These are phyloP conservation scores for Exophiala bonariae DNA, from an alignment of 2,329 filamentous ascomycete genomes.

Conservation along the genomic window DNA sequence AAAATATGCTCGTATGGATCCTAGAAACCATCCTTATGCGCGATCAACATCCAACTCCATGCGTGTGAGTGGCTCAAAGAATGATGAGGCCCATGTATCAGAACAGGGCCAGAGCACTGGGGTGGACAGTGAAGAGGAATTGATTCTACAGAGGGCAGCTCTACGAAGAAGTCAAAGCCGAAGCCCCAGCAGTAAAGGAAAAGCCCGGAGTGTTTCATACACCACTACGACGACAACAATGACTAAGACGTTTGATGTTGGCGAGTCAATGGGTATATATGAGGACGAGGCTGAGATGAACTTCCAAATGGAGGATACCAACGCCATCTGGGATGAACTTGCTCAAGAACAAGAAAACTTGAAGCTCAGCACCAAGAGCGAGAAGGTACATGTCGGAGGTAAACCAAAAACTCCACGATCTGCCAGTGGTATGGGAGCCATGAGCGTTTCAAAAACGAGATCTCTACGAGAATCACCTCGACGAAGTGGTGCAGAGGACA, in stretches of 20 bases:
- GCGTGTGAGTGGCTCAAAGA: constrained; percentile 16
- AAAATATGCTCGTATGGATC: constrained; percentile 77
- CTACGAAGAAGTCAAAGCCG: constrained; percentile 47
- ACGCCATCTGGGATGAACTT: constrained; percentile 28
- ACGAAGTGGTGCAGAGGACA: constrained; percentile 29
- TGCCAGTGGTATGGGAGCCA: constrained; percentile 26
- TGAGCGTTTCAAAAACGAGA: constrained; percentile 27
- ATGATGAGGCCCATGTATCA: constrained; percentile 45
- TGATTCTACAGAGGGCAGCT: constrained; percentile 71
- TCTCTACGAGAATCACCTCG: constrained; percentile 25
- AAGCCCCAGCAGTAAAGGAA: constrained; percentile 27
- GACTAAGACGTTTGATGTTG: constrained; percentile 25
- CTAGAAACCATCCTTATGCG: constrained; percentile 71
- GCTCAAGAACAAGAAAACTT: constrained; percentile 29
- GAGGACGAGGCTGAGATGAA: constrained; percentile 26
- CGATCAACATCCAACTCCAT: constrained; percentile 54
- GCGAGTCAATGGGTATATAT: constrained; percentile 27
- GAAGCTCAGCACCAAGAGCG: constrained; percentile 23
- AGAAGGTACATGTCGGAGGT: constrained; percentile 11
- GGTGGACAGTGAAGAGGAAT: constrained; percentile 78
- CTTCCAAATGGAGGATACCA: constrained; percentile 23
- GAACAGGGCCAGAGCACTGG: constrained; percentile 54
- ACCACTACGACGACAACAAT: constrained; percentile 29
- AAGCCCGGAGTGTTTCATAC: constrained; percentile 31
- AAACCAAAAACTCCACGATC: constrained; percentile 22